Evolutionary conservation across 768 basidiomycete genomes (phyloP), one percentile per base, ranked within the genome.

Genomic region (Boletus coccyginus): DNA sequence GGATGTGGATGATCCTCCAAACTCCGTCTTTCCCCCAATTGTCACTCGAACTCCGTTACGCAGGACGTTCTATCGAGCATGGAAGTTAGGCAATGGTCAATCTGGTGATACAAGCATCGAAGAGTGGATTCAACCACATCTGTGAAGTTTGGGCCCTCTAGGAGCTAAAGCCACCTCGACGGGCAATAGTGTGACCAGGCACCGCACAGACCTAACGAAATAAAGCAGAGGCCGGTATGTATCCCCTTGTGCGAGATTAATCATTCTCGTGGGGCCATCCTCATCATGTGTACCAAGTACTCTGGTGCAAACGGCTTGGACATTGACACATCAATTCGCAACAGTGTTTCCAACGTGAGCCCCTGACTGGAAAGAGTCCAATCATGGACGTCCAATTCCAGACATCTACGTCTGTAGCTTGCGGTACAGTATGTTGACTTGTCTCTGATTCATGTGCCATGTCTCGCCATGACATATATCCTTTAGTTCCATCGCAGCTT

Each of bases 401-500:
- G 5, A 54, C 6, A 11, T 27, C 17, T 21, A 55, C 11, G 2
- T 32, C 42, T 43, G 13, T 59, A 88, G 87, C 77, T 89, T 24
- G 86, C 83, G 0, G 73, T 90, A 7, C 63, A 75, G 2, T 86
- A 85, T 60, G 79, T 90, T 14, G 87, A 92, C 67, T 67, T 90
- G 38, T 90, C 90, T 68, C 79, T 90, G 41, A 84, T 90, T 46
- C 87, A 90, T 66, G 62, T 68, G 52, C 86, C 86, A 8, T 62
- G 73, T 5, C 69, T 83, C 19, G 83, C 81, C 10, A 61, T 69
- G 21, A 82, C 84, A 1, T 82, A 87, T 59, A 85, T 86, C 38
- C 79, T 82, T 6, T 4, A 4, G 27, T 6, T 27, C 27, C 27
- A 27, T 21, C 2, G 81, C 78, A 38, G 75, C 76, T 3, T 90